Percentiles rank a stretch among this genome's conserved stretches.
These are phyloP conservation scores for Scleromitrula shiraiana DNA, from an alignment of 2,329 filamentous ascomycete species.

Conservation along the genomic window DNA sequence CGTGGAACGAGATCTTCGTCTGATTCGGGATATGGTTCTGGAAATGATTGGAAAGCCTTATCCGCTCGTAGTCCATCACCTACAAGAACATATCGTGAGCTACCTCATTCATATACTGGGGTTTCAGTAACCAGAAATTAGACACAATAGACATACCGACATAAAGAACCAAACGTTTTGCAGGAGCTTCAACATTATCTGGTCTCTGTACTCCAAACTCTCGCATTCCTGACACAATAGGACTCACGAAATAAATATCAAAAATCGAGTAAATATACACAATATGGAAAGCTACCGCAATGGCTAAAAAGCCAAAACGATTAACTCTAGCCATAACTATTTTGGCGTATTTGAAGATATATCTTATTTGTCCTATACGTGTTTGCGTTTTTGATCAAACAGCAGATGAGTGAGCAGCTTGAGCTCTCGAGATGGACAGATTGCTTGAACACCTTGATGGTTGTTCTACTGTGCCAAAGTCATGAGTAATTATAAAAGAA, in stretches of 20 bases:
- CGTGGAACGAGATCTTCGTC: slow-evolving; percentile 62
- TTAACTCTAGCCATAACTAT: slow-evolving; percentile 44
- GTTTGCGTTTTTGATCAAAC: slow-evolving; percentile 4
- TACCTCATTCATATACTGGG: background rate
- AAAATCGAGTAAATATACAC: slow-evolving; percentile 95
- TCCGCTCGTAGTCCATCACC: slow-evolving; percentile 92
- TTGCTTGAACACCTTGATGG: slow-evolving; percentile 3
- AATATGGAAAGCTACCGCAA: slow-evolving; percentile 87
- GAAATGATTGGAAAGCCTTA: slow-evolving; percentile 92
- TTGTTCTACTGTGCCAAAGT: background rate
- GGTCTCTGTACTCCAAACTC: slow-evolving; percentile 64
- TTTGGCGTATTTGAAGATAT: background rate
- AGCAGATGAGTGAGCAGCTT: background rate
- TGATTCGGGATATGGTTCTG: slow-evolving; percentile 68
- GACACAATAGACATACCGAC: slow-evolving; percentile 54
- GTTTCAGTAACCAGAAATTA: background rate
- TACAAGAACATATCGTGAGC: slow-evolving; percentile 28
- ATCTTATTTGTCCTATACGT: background rate
- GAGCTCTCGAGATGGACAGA: background rate
- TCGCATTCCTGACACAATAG: slow-evolving; percentile 92
- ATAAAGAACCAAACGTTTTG: slow-evolving; percentile 84
- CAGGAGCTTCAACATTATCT: slow-evolving; percentile 58
- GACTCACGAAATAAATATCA: slow-evolving; percentile 97
- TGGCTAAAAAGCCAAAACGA: slow-evolving; percentile 75
- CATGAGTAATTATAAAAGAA: slow-evolving; percentile 5